Evolutionary conservation across 75 land plant genomes (phyloP).

Genomic region (Ceratopteris richardii): DNA sequence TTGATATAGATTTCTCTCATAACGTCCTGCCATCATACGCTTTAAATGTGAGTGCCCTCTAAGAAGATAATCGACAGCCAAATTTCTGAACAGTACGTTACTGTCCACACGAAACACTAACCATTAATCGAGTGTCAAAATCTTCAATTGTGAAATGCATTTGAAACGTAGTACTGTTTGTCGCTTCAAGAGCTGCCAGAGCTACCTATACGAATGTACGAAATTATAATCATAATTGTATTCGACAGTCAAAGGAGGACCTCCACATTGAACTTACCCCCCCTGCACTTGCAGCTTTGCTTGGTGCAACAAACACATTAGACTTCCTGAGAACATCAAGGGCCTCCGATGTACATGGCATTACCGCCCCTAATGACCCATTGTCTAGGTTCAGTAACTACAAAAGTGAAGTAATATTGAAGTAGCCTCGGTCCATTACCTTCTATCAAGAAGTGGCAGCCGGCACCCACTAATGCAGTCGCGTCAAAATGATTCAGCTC

Average conservation of each 20-base stretch:
- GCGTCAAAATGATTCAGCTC: conserved; percentile 97
- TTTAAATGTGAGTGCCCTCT: too few species aligned
- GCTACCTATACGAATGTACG: conserved; percentile 40
- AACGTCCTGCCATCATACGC: conserved; percentile 73
- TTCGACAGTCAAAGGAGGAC: background rate
- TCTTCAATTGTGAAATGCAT: conserved; percentile 72
- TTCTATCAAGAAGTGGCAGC: conserved; percentile 89
- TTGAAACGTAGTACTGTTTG: conserved; percentile 37
- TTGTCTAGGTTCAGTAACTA: too few species aligned
- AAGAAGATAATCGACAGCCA: too few species aligned
- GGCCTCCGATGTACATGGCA: conserved; percentile 98
- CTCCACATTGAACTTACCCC: conserved; percentile 54
- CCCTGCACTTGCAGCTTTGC: conserved; percentile 97
- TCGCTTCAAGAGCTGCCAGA: conserved; percentile 73
- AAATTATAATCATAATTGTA: background rate
- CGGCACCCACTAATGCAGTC: conserved; percentile 72
- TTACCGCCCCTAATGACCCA: conserved; percentile 88
- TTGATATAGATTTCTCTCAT: conserved; percentile 94
- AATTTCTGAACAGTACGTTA: too few species aligned
- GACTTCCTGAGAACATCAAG: conserved; percentile 81
- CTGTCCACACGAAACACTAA: too few species aligned
- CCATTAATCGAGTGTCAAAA: conserved; percentile 69
- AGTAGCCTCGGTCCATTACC: too few species aligned
- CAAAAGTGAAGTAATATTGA: too few species aligned
- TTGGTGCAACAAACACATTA: conserved; percentile 81